Percentiles rank a stretch among this genome's conserved stretches.
phyloP scores from a whole-genome alignment of 2,329 filamentous ascomycete species.

The Dactylellina parvicollis region DNA sequence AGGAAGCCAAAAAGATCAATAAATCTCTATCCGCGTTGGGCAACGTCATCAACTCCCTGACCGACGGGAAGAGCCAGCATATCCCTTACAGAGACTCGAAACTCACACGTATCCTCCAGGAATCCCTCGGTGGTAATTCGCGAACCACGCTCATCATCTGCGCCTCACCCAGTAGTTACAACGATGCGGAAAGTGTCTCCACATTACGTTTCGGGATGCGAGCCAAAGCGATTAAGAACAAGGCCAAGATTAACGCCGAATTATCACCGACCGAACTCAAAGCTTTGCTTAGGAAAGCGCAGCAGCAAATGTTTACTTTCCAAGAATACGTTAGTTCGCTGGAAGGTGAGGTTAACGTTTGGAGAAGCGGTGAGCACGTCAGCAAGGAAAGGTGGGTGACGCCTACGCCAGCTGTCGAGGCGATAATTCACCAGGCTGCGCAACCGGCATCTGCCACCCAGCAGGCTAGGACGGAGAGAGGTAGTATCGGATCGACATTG shows the following conservation, averaged over 20 bases:
- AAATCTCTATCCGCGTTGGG: conserved; percentile 94
- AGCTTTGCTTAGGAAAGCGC: conserved; percentile 87
- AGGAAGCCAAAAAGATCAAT: conserved; percentile 99
- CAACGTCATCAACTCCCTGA: conserved; percentile 98
- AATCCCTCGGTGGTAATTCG: conserved; percentile 98
- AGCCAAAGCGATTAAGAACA: conserved; percentile 99
- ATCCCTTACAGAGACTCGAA: conserved; percentile 99
- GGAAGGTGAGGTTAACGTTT: conserved; percentile 84
- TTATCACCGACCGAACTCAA: conserved; percentile 96
- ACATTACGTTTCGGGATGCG: conserved; percentile 96
- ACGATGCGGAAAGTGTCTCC: conserved; percentile 98
- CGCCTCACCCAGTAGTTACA: conserved; percentile 92
- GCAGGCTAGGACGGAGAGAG: conserved; percentile 55
- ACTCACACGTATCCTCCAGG: conserved; percentile 92
- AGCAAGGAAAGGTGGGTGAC: conserved; percentile 89
- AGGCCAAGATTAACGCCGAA: conserved; percentile 99
- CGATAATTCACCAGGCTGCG: conserved; percentile 59
- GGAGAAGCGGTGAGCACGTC: conserved; percentile 87
- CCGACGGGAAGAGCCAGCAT: conserved; percentile 91
- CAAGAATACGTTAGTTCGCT: conserved; percentile 84
- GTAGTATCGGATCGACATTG: conserved; percentile 61
- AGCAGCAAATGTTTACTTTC: conserved; percentile 86
- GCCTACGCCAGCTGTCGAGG: conserved; percentile 69
- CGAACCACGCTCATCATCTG: conserved; percentile 99
- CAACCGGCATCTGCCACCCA: conserved; percentile 63